Evolutionary conservation across 2,329 filamentous ascomycete genomes (phyloP), one percentile per base, ranked within the genome.

Genomic region (Fusarium sp.): DNA sequence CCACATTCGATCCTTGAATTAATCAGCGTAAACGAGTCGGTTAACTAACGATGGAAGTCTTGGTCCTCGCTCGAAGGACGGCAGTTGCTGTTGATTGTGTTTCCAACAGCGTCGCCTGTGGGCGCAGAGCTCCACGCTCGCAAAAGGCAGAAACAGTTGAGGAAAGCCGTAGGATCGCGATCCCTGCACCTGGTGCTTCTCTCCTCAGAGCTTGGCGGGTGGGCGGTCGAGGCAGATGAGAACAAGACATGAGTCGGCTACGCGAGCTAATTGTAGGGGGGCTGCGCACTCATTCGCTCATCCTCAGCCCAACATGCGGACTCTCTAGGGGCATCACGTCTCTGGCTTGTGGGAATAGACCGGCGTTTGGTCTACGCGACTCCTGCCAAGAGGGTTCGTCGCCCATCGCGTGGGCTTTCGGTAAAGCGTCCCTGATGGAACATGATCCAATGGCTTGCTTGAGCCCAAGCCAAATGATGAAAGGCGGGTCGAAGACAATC

Each of bases 121-220:
- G 63, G 69, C 69, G 64, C 66, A 63, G 54, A 70, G 57, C 58
- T 62, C 60, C 61, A 40, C 56, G 59, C 36, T 69, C 58, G 69
- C 68, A 74, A 65, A 56, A 50, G 68, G 68, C 50, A 68, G 65
- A 70, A 70, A 74, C 69, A 62, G 62, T 72, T 47, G 69, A 69
- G 69, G 66, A 67, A 68, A 76, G 66, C 66, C 65, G 73, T 71
- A 74, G 78, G 78, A 80, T 77, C 60, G 58, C 11, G 11, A 80
- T 76, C 78, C 78, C 75, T 80, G 78, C 65, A 38, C 69, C 70
- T 66, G 67, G 59, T 69, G 71, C 74, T 74, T 76, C 65, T 72
- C 66, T 66, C 38, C 69, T 66, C 61, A 63, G 61, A 29, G 50
- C 68, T 76, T 66, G 64, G 75, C 72, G 59, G 71, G 68, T 69